phyloP scores from a whole-genome alignment of 1,139 yeast species.

The Hyphopichia pseudoburtonii region DNA sequence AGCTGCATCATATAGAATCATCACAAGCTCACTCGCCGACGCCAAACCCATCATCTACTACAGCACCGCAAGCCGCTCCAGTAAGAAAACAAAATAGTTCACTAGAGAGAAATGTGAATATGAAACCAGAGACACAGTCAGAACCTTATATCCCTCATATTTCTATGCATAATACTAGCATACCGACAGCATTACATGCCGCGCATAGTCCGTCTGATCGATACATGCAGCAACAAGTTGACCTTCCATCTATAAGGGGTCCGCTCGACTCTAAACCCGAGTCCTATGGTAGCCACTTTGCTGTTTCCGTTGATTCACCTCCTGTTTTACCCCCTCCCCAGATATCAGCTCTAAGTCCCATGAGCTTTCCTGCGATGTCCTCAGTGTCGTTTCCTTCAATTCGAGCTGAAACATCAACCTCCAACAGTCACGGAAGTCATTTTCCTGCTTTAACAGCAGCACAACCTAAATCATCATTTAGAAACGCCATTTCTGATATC shows the following conservation, averaged over 20 bases:
- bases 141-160: no score
- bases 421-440: slow-evolving; percentile 3
- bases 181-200: not conserved
- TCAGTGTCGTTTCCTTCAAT: not conserved
- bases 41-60: not conserved
- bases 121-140: no score
- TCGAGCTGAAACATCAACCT: not conserved
- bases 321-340: slow-evolving; percentile 4
- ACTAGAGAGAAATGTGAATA: no score
- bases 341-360: slow-evolving; percentile 1
- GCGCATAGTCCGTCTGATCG: slow-evolving; percentile 1
- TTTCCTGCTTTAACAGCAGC: slow-evolving; percentile 8
- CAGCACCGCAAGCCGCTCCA: not conserved
- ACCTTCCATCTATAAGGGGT: no score
- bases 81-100: no score
- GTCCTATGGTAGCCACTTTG: not conserved
- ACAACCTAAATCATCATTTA: slow-evolving; percentile 15
- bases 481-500: slow-evolving; percentile 32
- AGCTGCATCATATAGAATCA: no score
- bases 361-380: slow-evolving; percentile 1
- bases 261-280: no score
- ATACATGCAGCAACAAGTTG: not conserved
- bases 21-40: no score
- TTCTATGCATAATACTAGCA: no score
- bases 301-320: not conserved